Conservation (phyloP, 495 filamentous ascomycete species). For the Penicillium bovifimosum region DNA sequence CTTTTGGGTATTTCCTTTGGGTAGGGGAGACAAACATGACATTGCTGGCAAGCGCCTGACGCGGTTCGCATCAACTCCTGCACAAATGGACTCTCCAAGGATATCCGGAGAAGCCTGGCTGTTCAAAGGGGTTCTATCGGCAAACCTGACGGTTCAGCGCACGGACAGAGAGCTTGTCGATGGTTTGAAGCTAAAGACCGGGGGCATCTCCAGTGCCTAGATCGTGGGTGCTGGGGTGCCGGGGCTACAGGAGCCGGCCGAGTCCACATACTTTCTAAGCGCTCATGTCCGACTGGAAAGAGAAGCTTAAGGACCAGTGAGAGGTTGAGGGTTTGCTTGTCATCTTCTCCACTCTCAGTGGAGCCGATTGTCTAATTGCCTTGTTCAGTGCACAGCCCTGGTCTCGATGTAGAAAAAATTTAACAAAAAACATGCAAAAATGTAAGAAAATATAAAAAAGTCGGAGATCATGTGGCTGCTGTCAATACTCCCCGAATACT, state of each 20-base stretch:
- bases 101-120: neutral
- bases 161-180: slow-evolving; percentile 23
- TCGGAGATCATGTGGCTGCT: slow-evolving; percentile 9
- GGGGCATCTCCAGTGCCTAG: slow-evolving; percentile 16
- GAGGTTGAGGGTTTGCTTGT: neutral
- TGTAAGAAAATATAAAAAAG: neutral
- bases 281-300: neutral
- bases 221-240: slow-evolving; percentile 8
- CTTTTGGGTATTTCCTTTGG: neutral
- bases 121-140: neutral
- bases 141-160: slow-evolving; percentile 14
- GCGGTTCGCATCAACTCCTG: neutral
- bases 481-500: slow-evolving; percentile 8
- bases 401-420: neutral
- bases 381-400: slow-evolving; percentile 6
- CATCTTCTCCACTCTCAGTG: neutral
- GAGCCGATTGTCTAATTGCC: slow-evolving; percentile 1
- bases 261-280: neutral
- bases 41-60: neutral
- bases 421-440: neutral
- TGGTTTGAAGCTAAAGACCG: slow-evolving; percentile 14
- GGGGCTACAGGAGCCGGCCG: neutral
- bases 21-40: neutral
- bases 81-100: neutral
- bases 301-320: neutral